These are phyloP conservation scores for Cylindrodendrum hubeiense DNA, from an alignment of 2,329 filamentous ascomycete genomes.

Conservation along the genomic window DNA sequence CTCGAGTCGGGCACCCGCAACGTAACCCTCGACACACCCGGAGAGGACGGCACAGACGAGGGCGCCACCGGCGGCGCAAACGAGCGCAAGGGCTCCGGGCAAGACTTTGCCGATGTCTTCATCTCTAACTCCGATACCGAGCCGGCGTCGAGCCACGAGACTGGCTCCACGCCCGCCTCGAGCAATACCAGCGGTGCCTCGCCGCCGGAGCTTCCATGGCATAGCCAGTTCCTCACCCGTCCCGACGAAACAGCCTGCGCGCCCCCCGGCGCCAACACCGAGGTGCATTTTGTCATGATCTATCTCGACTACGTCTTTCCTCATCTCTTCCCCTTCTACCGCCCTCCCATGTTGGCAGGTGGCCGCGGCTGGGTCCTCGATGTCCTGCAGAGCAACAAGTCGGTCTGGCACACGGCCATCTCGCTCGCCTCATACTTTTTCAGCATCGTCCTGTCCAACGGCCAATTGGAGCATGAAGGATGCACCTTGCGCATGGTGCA, in stretches of 20 bases:
- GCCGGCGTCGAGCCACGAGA: slow-evolving; percentile 38
- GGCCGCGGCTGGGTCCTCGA: slow-evolving; percentile 72
- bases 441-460: slow-evolving; percentile 56
- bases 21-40: slow-evolving; percentile 37
- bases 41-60: slow-evolving; percentile 3
- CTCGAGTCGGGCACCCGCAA: slow-evolving; percentile 51
- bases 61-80: not conserved
- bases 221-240: slow-evolving; percentile 44
- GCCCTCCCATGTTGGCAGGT: slow-evolving; percentile 65
- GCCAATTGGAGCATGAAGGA: slow-evolving; percentile 48
- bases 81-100: slow-evolving; percentile 3
- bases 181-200: slow-evolving; percentile 48
- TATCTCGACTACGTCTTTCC: slow-evolving; percentile 74
- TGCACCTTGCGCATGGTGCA: slow-evolving; percentile 52
- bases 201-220: slow-evolving; percentile 50
- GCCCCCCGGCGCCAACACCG: slow-evolving; percentile 41
- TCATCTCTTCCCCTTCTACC: slow-evolving; percentile 73
- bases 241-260: slow-evolving; percentile 37
- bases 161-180: slow-evolving; percentile 44
- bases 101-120: slow-evolving; percentile 19
- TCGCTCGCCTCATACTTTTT: slow-evolving; percentile 70
- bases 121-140: slow-evolving; percentile 47
- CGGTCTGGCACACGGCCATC: slow-evolving; percentile 68
- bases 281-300: slow-evolving; percentile 63
- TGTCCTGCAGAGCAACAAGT: slow-evolving; percentile 67